Conservation (phyloP, 1,284 basidiomycete genomes). For the Trametes pubescens region DNA sequence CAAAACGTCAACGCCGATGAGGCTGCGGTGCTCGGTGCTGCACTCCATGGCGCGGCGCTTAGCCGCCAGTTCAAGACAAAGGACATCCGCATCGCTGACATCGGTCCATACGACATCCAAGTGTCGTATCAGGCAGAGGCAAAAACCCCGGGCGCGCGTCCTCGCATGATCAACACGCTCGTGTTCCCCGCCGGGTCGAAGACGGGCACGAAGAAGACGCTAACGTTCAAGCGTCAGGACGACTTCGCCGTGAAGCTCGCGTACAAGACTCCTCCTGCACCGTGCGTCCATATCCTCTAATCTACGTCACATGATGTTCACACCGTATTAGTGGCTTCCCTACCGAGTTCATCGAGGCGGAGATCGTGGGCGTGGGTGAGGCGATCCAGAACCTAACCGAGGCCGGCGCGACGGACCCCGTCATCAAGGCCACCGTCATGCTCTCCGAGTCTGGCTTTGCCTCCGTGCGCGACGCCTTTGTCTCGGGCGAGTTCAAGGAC, state of each 20-base stretch:
- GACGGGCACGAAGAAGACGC: slow-evolving; percentile 81
- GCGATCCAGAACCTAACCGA: slow-evolving; percentile 81
- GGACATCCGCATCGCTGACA: slow-evolving; percentile 86
- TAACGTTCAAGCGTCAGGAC: slow-evolving; percentile 83
- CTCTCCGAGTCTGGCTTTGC: slow-evolving; percentile 88
- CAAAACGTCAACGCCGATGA: slow-evolving; percentile 98
- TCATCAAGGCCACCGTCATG: slow-evolving; percentile 83
- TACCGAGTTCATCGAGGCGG: slow-evolving; percentile 71
- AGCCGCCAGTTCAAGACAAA: slow-evolving; percentile 97
- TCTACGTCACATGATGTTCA: slow-evolving; percentile 4
- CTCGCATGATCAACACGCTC: slow-evolving; percentile 74
- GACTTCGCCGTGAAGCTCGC: slow-evolving; percentile 80
- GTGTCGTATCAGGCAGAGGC: slow-evolving; percentile 76
- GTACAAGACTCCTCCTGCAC: slow-evolving; percentile 67
- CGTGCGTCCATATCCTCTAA: slow-evolving; percentile 52
- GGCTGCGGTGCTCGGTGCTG: slow-evolving; percentile 94
- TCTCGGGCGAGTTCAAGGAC: slow-evolving; percentile 79
- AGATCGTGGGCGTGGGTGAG: slow-evolving; percentile 72
- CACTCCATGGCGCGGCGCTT: slow-evolving; percentile 90
- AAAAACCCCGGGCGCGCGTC: slow-evolving; percentile 54
- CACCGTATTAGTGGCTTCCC: slow-evolving; percentile 62
- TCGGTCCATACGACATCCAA: slow-evolving; percentile 76
- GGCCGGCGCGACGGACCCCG: slow-evolving; percentile 71
- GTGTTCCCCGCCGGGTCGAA: slow-evolving; percentile 83
- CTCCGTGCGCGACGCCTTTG: slow-evolving; percentile 78